A percentile compares a stretch with the other conserved stretches of the same genome.
phyloP scores from a whole-genome alignment of 1,284 basidiomycete genomes.

The Malassezia pachydermatis region DNA sequence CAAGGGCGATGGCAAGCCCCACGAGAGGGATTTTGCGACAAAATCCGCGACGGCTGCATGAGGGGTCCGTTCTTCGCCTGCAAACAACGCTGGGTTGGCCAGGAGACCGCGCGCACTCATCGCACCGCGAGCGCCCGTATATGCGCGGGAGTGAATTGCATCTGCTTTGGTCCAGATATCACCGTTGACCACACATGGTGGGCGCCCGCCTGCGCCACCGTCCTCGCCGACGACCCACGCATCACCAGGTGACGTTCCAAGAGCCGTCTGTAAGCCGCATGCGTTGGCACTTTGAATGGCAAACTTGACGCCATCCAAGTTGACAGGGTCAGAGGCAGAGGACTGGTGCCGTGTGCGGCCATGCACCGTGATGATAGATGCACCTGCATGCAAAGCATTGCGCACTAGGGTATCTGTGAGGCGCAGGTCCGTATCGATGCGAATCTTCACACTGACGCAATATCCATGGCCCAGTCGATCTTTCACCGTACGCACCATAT shows the following conservation, averaged over 20 bases:
- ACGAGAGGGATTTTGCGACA: conserved; percentile 50
- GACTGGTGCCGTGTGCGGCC: conserved; percentile 56
- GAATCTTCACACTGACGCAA: conserved; percentile 57
- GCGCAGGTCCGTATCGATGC: conserved; percentile 54
- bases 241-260: conserved; percentile 24
- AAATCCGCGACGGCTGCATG: conserved; percentile 52
- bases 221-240: conserved; percentile 22
- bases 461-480: conserved; percentile 53
- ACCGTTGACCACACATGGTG: conserved; percentile 56
- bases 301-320: conserved; percentile 53
- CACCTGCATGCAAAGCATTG: conserved; percentile 51
- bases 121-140: conserved; percentile 53
- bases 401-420: conserved; percentile 53
- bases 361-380: conserved; percentile 54
- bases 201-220: conserved; percentile 49
- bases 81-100: conserved; percentile 57
- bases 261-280: conserved; percentile 26
- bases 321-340: conserved; percentile 53
- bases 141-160: conserved; percentile 50
- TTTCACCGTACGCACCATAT: conserved; percentile 55
- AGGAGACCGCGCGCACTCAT: conserved; percentile 57
- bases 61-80: conserved; percentile 53
- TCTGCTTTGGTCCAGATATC: conserved; percentile 54
- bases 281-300: conserved; percentile 52
- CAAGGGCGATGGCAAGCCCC: conserved; percentile 53